phyloP scores from a whole-genome alignment of 768 basidiomycete genomes.

The Hypsizygus marmoreus region DNA sequence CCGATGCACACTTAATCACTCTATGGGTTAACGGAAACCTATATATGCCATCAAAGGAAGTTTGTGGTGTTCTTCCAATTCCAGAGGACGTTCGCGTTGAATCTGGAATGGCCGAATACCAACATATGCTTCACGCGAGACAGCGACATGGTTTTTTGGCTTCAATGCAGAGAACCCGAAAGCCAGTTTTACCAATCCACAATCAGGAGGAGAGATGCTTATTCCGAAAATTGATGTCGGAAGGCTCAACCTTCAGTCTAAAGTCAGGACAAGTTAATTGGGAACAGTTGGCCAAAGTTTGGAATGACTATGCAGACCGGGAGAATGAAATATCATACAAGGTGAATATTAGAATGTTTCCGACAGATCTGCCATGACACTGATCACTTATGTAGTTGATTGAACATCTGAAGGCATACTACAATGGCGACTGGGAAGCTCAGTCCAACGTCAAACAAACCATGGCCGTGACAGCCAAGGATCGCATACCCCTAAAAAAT shows the following conservation, averaged over 20 bases:
- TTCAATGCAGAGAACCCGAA: slow-evolving; percentile 23
- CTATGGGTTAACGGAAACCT: slow-evolving; percentile 13
- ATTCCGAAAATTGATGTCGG: slow-evolving; percentile 23
- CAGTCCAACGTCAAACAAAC: neutral
- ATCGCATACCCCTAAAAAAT: too few species aligned
- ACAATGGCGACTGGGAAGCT: neutral
- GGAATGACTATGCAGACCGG: neutral
- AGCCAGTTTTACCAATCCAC: slow-evolving; percentile 25
- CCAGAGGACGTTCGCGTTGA: neutral
- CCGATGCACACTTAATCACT: neutral
- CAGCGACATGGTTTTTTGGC: neutral
- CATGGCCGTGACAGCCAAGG: too few species aligned
- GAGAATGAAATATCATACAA: neutral
- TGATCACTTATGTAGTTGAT: too few species aligned
- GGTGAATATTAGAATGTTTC: too few species aligned
- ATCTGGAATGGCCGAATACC: neutral
- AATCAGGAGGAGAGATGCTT: slow-evolving; percentile 20
- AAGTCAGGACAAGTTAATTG: neutral
- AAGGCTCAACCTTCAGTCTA: neutral
- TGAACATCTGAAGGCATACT: neutral
- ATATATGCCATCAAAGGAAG: slow-evolving; percentile 1
- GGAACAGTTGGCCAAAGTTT: neutral
- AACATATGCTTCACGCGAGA: slow-evolving; percentile 2
- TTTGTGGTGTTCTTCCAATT: slow-evolving; percentile 8
- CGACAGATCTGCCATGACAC: too few species aligned